Evolutionary conservation across 331 rosid species (phyloP), one percentile per base, ranked within the genome.

Genomic region (Rhamnella rubrinervis): DNA sequence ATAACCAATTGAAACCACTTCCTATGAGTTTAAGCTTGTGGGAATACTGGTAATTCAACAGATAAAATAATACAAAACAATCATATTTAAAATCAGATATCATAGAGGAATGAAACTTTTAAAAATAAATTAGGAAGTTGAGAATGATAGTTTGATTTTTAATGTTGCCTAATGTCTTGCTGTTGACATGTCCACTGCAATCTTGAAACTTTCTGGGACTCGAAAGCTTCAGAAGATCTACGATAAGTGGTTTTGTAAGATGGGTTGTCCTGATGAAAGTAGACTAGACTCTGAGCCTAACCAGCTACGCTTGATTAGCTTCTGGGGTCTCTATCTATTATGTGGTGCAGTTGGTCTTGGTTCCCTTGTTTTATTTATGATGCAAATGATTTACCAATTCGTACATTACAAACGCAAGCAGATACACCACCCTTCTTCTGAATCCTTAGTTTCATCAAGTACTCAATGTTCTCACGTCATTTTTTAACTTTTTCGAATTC

Each of bases 101-200:
- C 13, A 40, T 8, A 40, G 47, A 6, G 1, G 11, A 40, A 40
- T 40, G 13, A 40, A 40, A 7, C 47, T 40, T 40, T 11, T 40
- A 40, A 40, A 11, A 40, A 40, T 40, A 40, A 40, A 40, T 7
- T 11, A 40, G 47, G 47, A 40, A 11, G 47, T 40, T 40, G 47
- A 40, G 47, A 40, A 40, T 40, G 13, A 40, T 40, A 2, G 8
- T 40, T 40, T 0, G 9, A 40, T 0, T 11, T 0, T 40, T 13
- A 40, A 40, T 40, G 47, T 1, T 40, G 13, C 13, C 47, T 7
- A 40, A 40, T 40, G 47, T 11, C 47, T 93, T 21, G 92, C 96
- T 44, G 62, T 89, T 72, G 98, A 93, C 86, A 88, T 93, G 68
- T 88, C 98, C 5, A 87, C 96, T 0, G 98, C 98, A 39, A 88